A percentile compares a stretch with the other conserved stretches of the same genome.
phyloP scores from a whole-genome alignment of 495 filamentous ascomycete species.

The Talaromyces proteolyticus region DNA sequence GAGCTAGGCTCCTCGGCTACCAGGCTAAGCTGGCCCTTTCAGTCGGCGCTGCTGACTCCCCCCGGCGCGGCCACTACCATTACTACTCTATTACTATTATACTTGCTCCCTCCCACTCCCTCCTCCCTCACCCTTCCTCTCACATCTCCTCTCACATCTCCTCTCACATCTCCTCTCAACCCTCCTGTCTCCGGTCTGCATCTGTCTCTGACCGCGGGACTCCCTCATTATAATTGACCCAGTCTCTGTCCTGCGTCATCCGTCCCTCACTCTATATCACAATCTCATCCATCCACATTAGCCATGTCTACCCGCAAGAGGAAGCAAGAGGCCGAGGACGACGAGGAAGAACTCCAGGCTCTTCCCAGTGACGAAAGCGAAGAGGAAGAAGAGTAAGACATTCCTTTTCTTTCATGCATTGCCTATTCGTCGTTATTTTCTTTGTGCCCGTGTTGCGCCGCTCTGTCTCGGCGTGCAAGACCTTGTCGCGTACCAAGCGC shows the following conservation, averaged over 20 bases:
- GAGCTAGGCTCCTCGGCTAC: neutral
- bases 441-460: neutral
- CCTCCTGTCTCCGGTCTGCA: constrained; percentile 8
- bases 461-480: constrained; percentile 3
- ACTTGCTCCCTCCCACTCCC: constrained; percentile 14
- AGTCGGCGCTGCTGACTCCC: no score
- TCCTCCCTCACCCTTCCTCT: constrained; percentile 17
- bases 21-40: constrained; percentile 17
- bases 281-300: constrained; percentile 7
- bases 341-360: constrained; percentile 53
- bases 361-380: constrained; percentile 57
- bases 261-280: constrained; percentile 6
- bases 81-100: no score
- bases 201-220: neutral
- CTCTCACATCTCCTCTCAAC: constrained; percentile 8
- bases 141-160: constrained; percentile 12
- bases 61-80: no score
- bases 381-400: constrained; percentile 59
- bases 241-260: no score
- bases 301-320: constrained; percentile 60
- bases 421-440: neutral
- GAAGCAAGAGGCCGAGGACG: constrained; percentile 57
- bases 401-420: constrained; percentile 6
- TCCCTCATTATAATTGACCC: constrained; percentile 9
- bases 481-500: neutral